Evolutionary conservation across 2,329 filamentous ascomycete species (phyloP).

Genomic region (Scorias spongiosa): DNA sequence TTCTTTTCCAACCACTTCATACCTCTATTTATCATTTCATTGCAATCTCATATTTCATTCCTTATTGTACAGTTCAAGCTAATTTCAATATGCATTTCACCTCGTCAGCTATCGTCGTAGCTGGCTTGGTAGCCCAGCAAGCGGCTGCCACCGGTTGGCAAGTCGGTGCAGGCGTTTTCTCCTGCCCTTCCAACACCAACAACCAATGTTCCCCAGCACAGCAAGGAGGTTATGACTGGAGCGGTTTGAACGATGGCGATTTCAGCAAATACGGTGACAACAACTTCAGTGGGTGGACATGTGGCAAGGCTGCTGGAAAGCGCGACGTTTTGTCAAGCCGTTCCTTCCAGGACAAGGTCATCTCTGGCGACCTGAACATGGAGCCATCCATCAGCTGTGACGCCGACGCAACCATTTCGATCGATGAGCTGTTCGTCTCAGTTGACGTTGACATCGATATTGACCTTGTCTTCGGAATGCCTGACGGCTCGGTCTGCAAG

Average conservation of each 20-base stretch:
- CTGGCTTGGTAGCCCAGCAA: conserved; percentile 32
- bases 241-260: conserved; percentile 42
- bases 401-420: conserved; percentile 49
- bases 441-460: conserved; percentile 63
- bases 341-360: conserved; percentile 27
- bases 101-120: conserved; percentile 27
- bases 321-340: conserved; percentile 38
- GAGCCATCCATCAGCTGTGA: conserved; percentile 28
- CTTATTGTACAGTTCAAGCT: conserved; percentile 4
- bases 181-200: conserved; percentile 54
- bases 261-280: conserved; percentile 58
- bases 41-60: conserved; percentile 1
- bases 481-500: conserved; percentile 68
- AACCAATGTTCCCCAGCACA: conserved; percentile 65
- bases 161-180: conserved; percentile 39
- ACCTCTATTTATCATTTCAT: conserved; percentile 1
- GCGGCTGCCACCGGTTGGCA: conserved; percentile 35
- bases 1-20: conserved; percentile 9
- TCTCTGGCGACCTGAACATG: conserved; percentile 31
- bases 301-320: conserved; percentile 45
- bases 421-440: conserved; percentile 57
- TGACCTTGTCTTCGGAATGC: conserved; percentile 78
- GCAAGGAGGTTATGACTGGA: conserved; percentile 56
- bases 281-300: conserved; percentile 57
- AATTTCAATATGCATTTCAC: conserved; percentile 17